Evolutionary conservation across 768 basidiomycete genomes (phyloP).

Genomic region (Trametes cinnabarina): DNA sequence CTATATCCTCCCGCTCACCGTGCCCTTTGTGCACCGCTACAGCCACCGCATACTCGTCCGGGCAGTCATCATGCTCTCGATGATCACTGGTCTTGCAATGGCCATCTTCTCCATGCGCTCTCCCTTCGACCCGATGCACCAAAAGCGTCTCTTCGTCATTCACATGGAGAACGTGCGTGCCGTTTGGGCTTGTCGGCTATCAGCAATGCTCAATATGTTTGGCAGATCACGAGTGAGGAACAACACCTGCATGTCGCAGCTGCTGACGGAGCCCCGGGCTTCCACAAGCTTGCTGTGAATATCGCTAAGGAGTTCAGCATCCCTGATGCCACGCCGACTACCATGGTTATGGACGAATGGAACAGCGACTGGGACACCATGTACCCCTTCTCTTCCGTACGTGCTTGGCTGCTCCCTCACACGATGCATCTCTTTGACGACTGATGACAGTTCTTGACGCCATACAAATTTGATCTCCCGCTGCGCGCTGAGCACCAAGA

Average conservation of each 20-base stretch:
- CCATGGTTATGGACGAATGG: slow-evolving; percentile 66
- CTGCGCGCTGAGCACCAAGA: slow-evolving; percentile 35
- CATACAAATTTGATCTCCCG: slow-evolving; percentile 74
- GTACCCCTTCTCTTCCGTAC: slow-evolving; percentile 75
- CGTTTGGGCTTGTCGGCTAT: neutral
- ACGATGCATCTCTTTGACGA: neutral
- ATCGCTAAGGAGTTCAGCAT: slow-evolving; percentile 63
- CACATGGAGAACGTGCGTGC: slow-evolving; percentile 82
- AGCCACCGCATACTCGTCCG: slow-evolving; percentile 39
- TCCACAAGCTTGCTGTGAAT: slow-evolving; percentile 55
- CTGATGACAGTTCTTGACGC: slow-evolving; percentile 66
- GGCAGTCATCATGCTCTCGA: slow-evolving; percentile 43
- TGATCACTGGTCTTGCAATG: slow-evolving; percentile 49
- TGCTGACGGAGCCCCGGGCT: slow-evolving; percentile 81
- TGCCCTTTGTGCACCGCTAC: slow-evolving; percentile 78
- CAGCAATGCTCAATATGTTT: slow-evolving; percentile 1
- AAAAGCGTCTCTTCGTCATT: slow-evolving; percentile 80
- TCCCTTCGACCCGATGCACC: slow-evolving; percentile 83
- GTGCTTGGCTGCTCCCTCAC: slow-evolving; percentile 18
- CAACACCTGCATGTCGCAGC: slow-evolving; percentile 78
- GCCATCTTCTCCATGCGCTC: slow-evolving; percentile 56
- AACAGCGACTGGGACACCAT: slow-evolving; percentile 88
- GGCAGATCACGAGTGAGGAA: slow-evolving; percentile 66
- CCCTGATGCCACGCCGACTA: slow-evolving; percentile 37
- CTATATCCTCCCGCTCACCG: slow-evolving; percentile 54